A percentile compares a stretch with the other conserved stretches of the same genome.
phyloP scores from a whole-genome alignment of 345 rosid species.

The Combretum micranthum region DNA sequence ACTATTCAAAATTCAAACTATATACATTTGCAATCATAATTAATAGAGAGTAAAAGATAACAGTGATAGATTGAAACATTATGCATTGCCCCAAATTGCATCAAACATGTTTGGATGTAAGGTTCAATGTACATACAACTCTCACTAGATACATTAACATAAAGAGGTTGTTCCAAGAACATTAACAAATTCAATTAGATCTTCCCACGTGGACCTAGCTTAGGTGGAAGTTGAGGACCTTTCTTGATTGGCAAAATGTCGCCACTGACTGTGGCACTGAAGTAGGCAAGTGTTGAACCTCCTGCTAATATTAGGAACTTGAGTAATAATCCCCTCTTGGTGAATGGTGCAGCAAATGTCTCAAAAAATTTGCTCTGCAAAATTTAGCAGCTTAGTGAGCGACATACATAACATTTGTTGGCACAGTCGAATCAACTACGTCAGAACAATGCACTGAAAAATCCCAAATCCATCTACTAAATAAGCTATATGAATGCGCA shows the following conservation, averaged over 20 bases:
- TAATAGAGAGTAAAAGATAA: too few species aligned
- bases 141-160: conserved; percentile 20
- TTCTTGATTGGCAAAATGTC: conserved; percentile 83
- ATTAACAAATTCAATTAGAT: conserved; percentile 30
- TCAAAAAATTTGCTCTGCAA: conserved; percentile 96
- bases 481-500: too few species aligned
- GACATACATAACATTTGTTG: too few species aligned
- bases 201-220: conserved; percentile 90
- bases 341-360: conserved; percentile 87
- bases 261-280: conserved; percentile 58
- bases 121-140: conserved; percentile 2
- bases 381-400: neutral
- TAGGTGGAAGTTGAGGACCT: conserved; percentile 90
- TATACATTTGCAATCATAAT: too few species aligned
- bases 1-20: too few species aligned
- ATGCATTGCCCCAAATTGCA: too few species aligned
- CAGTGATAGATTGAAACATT: too few species aligned
- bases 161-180: neutral
- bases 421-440: too few species aligned
- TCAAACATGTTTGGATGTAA: too few species aligned
- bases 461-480: too few species aligned
- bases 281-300: conserved; percentile 63
- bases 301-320: conserved; percentile 89
- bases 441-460: too few species aligned
- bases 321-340: conserved; percentile 90